Evolutionary conservation across 2,329 filamentous ascomycete genomes (phyloP), one percentile per base, ranked within the genome.

Genomic region (Mycosphaerelloides madeirae): DNA sequence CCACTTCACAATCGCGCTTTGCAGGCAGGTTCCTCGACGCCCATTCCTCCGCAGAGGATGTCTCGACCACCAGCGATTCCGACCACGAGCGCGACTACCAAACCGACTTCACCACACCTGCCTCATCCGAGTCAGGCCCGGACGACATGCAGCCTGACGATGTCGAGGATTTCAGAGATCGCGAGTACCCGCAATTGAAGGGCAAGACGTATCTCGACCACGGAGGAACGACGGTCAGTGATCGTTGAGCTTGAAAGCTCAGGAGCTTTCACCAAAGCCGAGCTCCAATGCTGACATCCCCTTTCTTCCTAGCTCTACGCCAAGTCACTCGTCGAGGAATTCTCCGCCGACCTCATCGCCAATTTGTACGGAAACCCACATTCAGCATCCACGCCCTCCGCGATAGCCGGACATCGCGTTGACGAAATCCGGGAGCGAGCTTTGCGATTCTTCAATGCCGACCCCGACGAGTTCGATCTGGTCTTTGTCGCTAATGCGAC

Each of bases 351-450:
- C 53, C 73, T 84, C 63, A 66, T 74, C 31, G 58, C 67, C 28
- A 76, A 74, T 48, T 68, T 85, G n/a, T 81, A 82, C 55, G 81
- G 81, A 9, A 85, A 85, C 54, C 82, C 82, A 2, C 83, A 85
- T 59, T 85, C 82, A 1, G 73, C 78, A 52, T 81, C 79, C 29
- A 68, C 72, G 13, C 79, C 80, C 0, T 80, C 79, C 12, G 75
- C 74, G 43, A 65, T 77, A 15, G 75, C 78, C 1, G 79, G 79
- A 3, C 70, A 76, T 20, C 68, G 75, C 45, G 75, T 84, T 28
- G 77, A 83, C 50, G 68, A 72, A 18, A 68, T 80, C 6, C 71
- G 80, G 12, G 66, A 71, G 44, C 72, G 73, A 44, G 68, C 78
- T 14, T 70, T 83, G 11, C 59, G 62, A 3, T 81, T 82, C 61